Evolutionary conservation across 306 rosid species (phyloP), one percentile per base, ranked within the genome.

Genomic region (Styphnolobium japonicum): DNA sequence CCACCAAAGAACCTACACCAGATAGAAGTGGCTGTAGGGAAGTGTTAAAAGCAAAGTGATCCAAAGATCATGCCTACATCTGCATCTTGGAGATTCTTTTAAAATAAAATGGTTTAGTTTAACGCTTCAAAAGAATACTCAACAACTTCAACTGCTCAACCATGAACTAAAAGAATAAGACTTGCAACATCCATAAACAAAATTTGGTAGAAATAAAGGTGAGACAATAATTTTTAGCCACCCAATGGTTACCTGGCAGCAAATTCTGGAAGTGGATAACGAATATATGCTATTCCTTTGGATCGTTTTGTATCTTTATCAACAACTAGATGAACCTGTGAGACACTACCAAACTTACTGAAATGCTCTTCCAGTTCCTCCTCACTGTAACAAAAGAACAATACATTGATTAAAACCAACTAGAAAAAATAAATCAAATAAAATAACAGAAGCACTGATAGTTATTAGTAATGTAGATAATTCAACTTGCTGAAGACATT

Each of bases 351-450:
- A 19, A 86, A 67, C 80, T 82, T 90, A 67, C 84, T 68, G 77
- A 95, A 95, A 75, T 85, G 85, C 73, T 85, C 92, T 82, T 90
- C 97, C 82, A 95, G 85, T 73, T 95, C 99, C 66, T 91, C 98
- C 87, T 92, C 98, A 3, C 97, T 91, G 87, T 71, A 61, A 73
- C 79, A 71, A 36, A 51, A 70, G 73, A 74, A 76, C 64, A 67
- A 43, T 37, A 51, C 11, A 55, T 62, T 53, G 34, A 36, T 63
- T 4, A 74, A 43, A 76, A 42, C 48, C 46, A 73, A 68, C 46
- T 33, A 33, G 55, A 11, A 46, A 71, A 39, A 36, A 43, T 5
- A 16, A 23, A 34, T 75, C 71, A 51, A 68, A 56, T 31, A 22
- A 57, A 80, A 45, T 29, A 15, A 74, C 29, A 45, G 18, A 68